Evolutionary conservation across 108 stramenopile genomes (phyloP).

Genomic region (Tribonema minus): DNA sequence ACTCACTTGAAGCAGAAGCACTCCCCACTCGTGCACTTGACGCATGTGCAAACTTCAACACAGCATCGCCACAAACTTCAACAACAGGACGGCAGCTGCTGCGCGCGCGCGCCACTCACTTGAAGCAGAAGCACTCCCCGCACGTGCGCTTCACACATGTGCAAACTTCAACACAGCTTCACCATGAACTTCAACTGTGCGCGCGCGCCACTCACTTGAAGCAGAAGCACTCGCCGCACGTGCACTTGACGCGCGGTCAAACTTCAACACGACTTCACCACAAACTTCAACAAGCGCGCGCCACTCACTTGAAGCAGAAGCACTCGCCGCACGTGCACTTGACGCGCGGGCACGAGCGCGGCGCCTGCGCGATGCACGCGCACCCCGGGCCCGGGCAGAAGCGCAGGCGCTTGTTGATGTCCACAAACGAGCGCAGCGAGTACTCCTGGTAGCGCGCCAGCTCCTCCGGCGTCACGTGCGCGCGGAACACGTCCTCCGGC

Average conservation of each 20-base stretch:
- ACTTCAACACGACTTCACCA: too few relatives aligned
- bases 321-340: constrained; percentile 62
- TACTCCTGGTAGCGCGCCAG: constrained; percentile 66
- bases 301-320: constrained; percentile 70
- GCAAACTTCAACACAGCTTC: too few relatives aligned
- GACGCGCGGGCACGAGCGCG: constrained; percentile 36
- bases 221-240: constrained; percentile 74
- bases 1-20: constrained; percentile 69
- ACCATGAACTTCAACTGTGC: too few relatives aligned
- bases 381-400: constrained; percentile 97
- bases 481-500: constrained; percentile 70
- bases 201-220: constrained; percentile 85
- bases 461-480: constrained; percentile 55
- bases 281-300: too few relatives aligned
- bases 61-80: too few relatives aligned
- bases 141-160: constrained; percentile 61
- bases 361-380: constrained; percentile 76
- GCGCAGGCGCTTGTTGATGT: constrained; percentile 79
- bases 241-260: constrained; percentile 52
- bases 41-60: too few relatives aligned
- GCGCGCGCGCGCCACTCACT: constrained; percentile 73
- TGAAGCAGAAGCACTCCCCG: constrained; percentile 78
- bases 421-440: constrained; percentile 85
- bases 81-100: constrained; percentile 34
- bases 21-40: constrained; percentile 63